A percentile compares a stretch with the other conserved stretches of the same genome.
These are phyloP conservation scores for Aphanomyces astaci DNA, from an alignment of 352 stramenopile species.

Conservation along the genomic window DNA sequence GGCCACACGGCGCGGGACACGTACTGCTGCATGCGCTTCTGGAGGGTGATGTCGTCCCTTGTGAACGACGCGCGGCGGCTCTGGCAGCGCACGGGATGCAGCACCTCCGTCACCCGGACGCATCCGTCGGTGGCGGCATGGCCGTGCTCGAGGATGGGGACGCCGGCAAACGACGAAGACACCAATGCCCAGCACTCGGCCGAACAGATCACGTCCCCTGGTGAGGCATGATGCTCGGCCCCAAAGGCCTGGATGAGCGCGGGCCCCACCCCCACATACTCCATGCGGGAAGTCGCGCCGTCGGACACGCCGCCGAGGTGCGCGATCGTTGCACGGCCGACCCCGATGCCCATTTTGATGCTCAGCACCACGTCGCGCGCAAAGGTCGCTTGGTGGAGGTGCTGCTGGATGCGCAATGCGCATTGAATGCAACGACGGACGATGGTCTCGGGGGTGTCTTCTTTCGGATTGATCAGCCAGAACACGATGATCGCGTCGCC, in stretches of 20 bases:
- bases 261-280: slow-evolving; percentile 87
- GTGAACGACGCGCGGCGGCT: slow-evolving; percentile 64
- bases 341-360: slow-evolving; percentile 92
- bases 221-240: slow-evolving; percentile 76
- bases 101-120: slow-evolving; percentile 53
- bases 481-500: slow-evolving; percentile 94
- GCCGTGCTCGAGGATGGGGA: slow-evolving; percentile 26
- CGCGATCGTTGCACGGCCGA: slow-evolving; percentile 77
- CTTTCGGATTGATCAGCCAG: slow-evolving; percentile 81
- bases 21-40: slow-evolving; percentile 85
- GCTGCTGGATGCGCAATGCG: slow-evolving; percentile 84
- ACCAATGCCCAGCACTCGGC: slow-evolving; percentile 72
- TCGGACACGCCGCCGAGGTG: slow-evolving; percentile 87
- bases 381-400: slow-evolving; percentile 80
- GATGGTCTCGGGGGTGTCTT: slow-evolving; percentile 78
- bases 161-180: slow-evolving; percentile 49
- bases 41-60: slow-evolving; percentile 68
- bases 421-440: slow-evolving; percentile 82
- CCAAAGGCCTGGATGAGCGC: slow-evolving; percentile 88
- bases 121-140: no score
- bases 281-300: slow-evolving; percentile 66
- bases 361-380: slow-evolving; percentile 81
- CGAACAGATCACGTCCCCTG: slow-evolving; percentile 87
- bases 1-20: slow-evolving; percentile 88
- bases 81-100: slow-evolving; percentile 52